These are phyloP conservation scores for Suillus lakei DNA, from an alignment of 768 basidiomycete species.

Conservation along the genomic window DNA sequence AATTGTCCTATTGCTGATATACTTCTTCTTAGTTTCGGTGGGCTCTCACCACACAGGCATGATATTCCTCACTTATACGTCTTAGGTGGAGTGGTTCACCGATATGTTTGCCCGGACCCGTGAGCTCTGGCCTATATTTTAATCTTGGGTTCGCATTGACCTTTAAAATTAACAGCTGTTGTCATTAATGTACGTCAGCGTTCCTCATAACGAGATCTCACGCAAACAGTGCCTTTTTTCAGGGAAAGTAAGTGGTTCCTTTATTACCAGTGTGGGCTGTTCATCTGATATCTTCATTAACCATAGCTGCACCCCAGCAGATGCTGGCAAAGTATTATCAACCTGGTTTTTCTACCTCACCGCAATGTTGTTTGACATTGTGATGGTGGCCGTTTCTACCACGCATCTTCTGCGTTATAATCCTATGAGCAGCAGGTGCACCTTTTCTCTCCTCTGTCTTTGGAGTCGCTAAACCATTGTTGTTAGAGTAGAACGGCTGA, in stretches of 20 bases:
- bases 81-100: conserved; percentile 60
- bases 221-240: conserved; percentile 9
- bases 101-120: conserved; percentile 56
- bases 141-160: conserved; percentile 16
- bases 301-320: conserved; percentile 53
- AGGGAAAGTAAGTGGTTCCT: conserved; percentile 41
- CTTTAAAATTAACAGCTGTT: conserved; percentile 18
- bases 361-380: conserved; percentile 60
- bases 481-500: not conserved
- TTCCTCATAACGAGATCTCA: not conserved
- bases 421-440: not conserved
- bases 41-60: conserved; percentile 20
- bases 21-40: conserved; percentile 47
- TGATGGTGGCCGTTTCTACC: conserved; percentile 39
- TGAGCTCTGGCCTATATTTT: conserved; percentile 37
- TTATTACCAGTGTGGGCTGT: not conserved
- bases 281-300: not conserved
- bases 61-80: not conserved
- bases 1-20: conserved; percentile 42
- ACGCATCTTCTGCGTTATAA: not conserved
- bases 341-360: conserved; percentile 65
- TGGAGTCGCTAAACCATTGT: not conserved
- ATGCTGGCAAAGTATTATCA: conserved; percentile 35
- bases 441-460: not conserved
- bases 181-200: conserved; percentile 21